Base-by-base conservation (phyloP, 345 rosid species). In the Ceriops tagal region DNA sequence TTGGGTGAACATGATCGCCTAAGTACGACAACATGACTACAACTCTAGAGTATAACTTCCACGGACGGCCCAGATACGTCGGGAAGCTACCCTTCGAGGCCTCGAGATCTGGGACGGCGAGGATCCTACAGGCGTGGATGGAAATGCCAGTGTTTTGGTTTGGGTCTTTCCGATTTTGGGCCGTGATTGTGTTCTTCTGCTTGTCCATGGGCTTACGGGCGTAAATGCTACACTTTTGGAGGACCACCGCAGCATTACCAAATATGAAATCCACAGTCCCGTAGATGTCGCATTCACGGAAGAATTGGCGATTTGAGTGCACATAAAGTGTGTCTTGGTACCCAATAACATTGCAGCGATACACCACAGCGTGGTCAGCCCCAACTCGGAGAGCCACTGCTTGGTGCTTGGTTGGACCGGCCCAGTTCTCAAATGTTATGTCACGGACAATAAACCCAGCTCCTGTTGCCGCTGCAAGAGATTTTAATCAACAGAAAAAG, bases 111-210 rank as follows among this genome's bases (percentile, higher is more conserved):
- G 81, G 0, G 1, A 83, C 5, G 8, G 97, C 88, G 13, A 87
- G 66, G 78, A 95, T 76, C 67, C 88, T 65, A 8, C 92, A 90
- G 0, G 91, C 97, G 37, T 95, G 99, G 78, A 95, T 95, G 1
- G 98, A 95, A 7, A 95, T 95, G 7, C 99, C 99, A 0, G 99
- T 95, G 72, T 92, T 92, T 47, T 95, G 99, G 70, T 90, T 89
- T 1, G 99, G 99, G 69, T 95, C 99, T 55, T 92, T 92, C 3
- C 99, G 81, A 75, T 92, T 95, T 63, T 95, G 99, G n/a, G 99
- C 99, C 0, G 99, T 95, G 78, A 95, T 87, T 22, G 99, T 92
- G 85, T 86, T 90, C 47, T 92, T 95, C 53, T 95, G 99, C 6
- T 7, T 31, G 61, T 65, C 67, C 98, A 92, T 85, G 1, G 99